Evolutionary conservation across 805 yeast genomes (phyloP), one percentile per base, ranked within the genome.

Genomic region (Diddensiella santjacobensis): DNA sequence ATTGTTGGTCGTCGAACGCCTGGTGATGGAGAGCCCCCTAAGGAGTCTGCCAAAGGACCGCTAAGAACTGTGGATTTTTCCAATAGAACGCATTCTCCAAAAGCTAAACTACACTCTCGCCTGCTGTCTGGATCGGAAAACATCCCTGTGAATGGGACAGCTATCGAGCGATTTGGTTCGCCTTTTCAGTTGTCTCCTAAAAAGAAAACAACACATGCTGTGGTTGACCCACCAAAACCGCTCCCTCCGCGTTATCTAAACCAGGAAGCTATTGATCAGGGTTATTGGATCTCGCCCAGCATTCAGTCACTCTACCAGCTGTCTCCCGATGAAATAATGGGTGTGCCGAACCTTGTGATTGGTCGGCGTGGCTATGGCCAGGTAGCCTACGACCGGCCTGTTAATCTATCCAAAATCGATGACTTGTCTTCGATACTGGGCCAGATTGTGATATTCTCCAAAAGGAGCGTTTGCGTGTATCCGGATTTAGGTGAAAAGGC

Each of bases 251-350:
- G 31, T 8, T 29, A 23, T 15, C 39, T 61, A 35, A 58, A 58
- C 50, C 53, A 53, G 35, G 46, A 48, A 19, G 63, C 67, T n/a
- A 43, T 58, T 30, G 61, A 59, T 36, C 55, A 58, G 33, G 95
- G 87, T 8, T 90, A 88, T 65, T 90, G 88, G 83, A 81, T 80
- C 35, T 74, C 81, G 2, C 97, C 97, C 17, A 70, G 85, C 2
- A 59, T 87, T 20, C 76, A 81, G 3, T 80, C 79, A 42, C 68
- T 90, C 46, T 75, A 79, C 47, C 63, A 71, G 1, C 70, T 74
- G 70, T 63, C 85, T 0, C 70, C 81, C 22, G 61, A 76, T 2
- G 80, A 87, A 53, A 72, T 87, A 48, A 76, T 81, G 40, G 60
- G 75, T 3, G 82, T 90, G 8, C 57, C 71, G 3, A 72, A 81